Evolutionary conservation across 345 rosid species (phyloP).

Genomic region (Garcia nutans): DNA sequence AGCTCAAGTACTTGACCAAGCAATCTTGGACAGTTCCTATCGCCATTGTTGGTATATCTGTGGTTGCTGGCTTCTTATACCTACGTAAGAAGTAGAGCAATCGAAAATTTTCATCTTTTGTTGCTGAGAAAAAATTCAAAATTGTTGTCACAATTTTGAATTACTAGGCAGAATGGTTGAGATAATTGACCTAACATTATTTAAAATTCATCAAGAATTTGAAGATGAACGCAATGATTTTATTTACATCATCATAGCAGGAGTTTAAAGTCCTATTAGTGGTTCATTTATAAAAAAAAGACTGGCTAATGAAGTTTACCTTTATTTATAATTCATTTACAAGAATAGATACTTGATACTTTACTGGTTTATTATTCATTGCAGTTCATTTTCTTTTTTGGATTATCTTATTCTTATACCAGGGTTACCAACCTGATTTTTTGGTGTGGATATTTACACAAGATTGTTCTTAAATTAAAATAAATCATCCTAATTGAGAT

Average conservation of each 20-base stretch:
- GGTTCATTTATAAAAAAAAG: not conserved
- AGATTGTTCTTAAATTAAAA: no score
- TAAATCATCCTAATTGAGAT: no score
- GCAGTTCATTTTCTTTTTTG: no score
- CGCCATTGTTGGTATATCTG: conserved; percentile 54
- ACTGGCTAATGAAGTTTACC: not conserved
- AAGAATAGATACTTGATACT: not conserved
- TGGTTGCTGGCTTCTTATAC: conserved; percentile 55
- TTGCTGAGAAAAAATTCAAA: not conserved
- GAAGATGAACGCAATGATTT: not conserved
- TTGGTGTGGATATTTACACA: no score
- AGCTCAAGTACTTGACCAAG: conserved; percentile 50
- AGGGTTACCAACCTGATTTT: no score
- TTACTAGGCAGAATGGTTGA: conserved; percentile 6
- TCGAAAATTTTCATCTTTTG: not conserved
- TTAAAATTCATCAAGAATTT: not conserved
- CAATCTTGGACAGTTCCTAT: conserved; percentile 74
- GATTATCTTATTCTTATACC: no score
- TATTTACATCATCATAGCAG: not conserved
- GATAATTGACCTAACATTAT: conserved; percentile 5
- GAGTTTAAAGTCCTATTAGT: not conserved
- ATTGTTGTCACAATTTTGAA: conserved; percentile 19
- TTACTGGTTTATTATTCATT: not conserved
- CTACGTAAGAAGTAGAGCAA: conserved; percentile 57
- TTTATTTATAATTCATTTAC: no score